Conservation (phyloP, 2,329 filamentous ascomycete species). For the Ophiosphaerella narmari region DNA sequence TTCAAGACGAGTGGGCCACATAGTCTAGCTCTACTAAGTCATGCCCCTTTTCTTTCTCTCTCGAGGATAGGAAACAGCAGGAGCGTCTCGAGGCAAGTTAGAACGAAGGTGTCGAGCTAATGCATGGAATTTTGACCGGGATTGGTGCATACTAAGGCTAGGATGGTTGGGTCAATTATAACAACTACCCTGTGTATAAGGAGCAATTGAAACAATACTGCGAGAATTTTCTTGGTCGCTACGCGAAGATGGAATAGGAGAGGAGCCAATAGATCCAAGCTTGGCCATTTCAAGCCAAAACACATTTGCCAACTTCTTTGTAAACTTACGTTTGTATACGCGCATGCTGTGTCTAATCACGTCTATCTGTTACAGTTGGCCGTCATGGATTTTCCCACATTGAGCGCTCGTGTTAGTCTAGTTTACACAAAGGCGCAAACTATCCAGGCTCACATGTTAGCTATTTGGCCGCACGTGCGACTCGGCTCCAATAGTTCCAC, state of each 20-base stretch:
- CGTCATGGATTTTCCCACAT: too few species aligned
- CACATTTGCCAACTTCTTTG: conserved; percentile 1
- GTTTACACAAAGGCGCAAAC: too few species aligned
- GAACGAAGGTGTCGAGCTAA: conserved; percentile 25
- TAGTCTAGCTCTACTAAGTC: conserved; percentile 11
- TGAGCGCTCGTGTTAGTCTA: too few species aligned
- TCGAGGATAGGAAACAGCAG: conserved; percentile 22
- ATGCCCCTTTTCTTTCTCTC: conserved; percentile 22
- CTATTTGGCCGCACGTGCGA: too few species aligned
- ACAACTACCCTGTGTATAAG: conserved; percentile 24
- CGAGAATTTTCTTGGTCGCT: conserved; percentile 24
- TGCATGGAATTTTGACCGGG: conserved; percentile 21
- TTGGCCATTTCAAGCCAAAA: conserved; percentile 21
- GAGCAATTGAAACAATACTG: conserved; percentile 20
- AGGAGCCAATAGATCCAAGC: conserved; percentile 20
- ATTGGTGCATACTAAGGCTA: conserved; percentile 26
- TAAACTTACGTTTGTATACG: not conserved
- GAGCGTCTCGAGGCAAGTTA: conserved; percentile 20
- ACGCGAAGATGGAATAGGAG: conserved; percentile 22
- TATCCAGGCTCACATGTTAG: too few species aligned
- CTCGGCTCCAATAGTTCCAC: too few species aligned
- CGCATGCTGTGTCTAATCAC: too few species aligned
- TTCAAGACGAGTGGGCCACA: conserved; percentile 21
- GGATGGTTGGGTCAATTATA: conserved; percentile 29
- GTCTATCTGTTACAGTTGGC: too few species aligned